phyloP scores from a whole-genome alignment of 1,284 basidiomycete genomes.

The Xerocomus nothofagi region DNA sequence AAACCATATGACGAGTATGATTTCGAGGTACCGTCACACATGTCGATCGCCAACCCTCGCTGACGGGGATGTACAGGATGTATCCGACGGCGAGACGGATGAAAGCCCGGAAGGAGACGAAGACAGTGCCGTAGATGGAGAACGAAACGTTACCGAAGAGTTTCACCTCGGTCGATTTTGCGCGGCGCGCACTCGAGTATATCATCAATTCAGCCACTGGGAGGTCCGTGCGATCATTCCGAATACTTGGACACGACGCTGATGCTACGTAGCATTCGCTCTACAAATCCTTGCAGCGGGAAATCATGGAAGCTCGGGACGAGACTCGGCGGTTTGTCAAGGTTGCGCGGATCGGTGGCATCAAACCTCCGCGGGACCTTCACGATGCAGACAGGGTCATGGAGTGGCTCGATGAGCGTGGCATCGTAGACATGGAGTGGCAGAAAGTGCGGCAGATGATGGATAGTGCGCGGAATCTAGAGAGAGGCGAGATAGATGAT shows the following conservation, averaged over 20 bases:
- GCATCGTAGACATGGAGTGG: constrained; percentile 69
- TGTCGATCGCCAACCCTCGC: not conserved
- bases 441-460: constrained; percentile 66
- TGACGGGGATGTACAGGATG: constrained; percentile 13
- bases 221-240: constrained; percentile 53
- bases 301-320: constrained; percentile 49
- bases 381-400: constrained; percentile 73
- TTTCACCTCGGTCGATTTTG: constrained; percentile 76
- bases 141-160: constrained; percentile 23
- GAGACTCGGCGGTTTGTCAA: constrained; percentile 49
- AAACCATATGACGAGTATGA: constrained; percentile 57
- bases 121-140: constrained; percentile 35
- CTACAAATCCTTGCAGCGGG: constrained; percentile 52
- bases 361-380: constrained; percentile 60
- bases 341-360: constrained; percentile 53
- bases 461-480: constrained; percentile 66
- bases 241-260: constrained; percentile 3
- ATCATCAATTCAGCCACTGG: constrained; percentile 82
- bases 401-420: constrained; percentile 77
- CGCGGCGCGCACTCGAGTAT: constrained; percentile 63
- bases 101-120: constrained; percentile 14
- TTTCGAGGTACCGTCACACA: constrained; percentile 46
- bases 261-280: constrained; percentile 51
- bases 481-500: constrained; percentile 44
- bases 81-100: constrained; percentile 23